Evolutionary conservation across 768 basidiomycete genomes (phyloP).

Genomic region (Zangia roseola): DNA sequence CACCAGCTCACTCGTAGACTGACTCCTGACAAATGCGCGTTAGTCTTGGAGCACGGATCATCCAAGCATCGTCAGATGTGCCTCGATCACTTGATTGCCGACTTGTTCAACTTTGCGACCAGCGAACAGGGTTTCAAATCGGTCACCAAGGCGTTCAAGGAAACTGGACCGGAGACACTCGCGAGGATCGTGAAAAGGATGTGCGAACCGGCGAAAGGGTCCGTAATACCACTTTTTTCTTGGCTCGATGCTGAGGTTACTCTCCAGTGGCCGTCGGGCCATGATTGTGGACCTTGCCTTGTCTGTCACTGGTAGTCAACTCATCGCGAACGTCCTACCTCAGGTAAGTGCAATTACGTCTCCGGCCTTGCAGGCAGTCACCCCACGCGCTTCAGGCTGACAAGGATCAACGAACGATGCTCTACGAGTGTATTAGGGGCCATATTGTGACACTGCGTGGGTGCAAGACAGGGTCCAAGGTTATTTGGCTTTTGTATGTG

Average conservation of each 20-base stretch:
- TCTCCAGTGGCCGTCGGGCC: constrained; percentile 61
- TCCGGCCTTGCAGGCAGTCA: constrained; percentile 5
- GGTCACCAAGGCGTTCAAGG: constrained; percentile 82
- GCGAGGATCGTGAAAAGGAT: constrained; percentile 75
- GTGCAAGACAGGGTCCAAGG: constrained; percentile 88
- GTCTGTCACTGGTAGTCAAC: constrained; percentile 80
- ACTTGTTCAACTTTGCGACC: constrained; percentile 76
- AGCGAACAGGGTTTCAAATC: constrained; percentile 89
- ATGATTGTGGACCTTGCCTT: constrained; percentile 86
- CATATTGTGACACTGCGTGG: constrained; percentile 89
- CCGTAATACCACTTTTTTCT: not conserved
- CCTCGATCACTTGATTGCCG: constrained; percentile 71
- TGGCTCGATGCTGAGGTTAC: constrained; percentile 17
- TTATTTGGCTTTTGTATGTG: constrained; percentile 82
- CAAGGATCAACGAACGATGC: constrained; percentile 77
- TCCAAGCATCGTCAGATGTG: constrained; percentile 71
- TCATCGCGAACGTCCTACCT: constrained; percentile 80
- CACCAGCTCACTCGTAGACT: not conserved
- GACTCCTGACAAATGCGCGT: constrained; percentile 2
- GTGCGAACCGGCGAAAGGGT: constrained; percentile 87
- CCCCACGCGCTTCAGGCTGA: constrained; percentile 53
- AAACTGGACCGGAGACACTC: constrained; percentile 74
- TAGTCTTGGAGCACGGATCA: constrained; percentile 85
- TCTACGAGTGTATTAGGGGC: constrained; percentile 84
- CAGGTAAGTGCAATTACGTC: constrained; percentile 44